Conservation (phyloP, 495 filamentous ascomycete genomes). For the Thozetella sp. region DNA sequence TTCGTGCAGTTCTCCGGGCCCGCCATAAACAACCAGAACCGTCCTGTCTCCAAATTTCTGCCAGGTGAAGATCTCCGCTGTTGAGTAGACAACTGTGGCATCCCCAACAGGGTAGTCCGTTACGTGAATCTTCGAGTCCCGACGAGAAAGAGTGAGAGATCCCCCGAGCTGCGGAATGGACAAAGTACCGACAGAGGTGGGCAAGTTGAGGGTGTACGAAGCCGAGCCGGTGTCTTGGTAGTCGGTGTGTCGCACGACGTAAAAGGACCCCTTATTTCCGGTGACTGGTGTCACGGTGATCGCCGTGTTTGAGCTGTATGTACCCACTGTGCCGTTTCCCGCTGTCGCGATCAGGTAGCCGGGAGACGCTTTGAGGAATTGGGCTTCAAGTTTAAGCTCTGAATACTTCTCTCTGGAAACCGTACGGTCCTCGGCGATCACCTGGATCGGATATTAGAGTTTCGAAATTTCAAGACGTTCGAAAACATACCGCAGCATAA, state of each 20-base stretch:
- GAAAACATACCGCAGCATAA: conserved; percentile 50
- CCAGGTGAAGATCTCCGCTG: conserved; percentile 73
- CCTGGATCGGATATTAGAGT: conserved; percentile 46
- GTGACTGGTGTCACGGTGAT: conserved; percentile 63
- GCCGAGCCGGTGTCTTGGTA: conserved; percentile 37
- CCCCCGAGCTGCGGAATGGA: conserved; percentile 66
- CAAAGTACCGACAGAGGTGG: conserved; percentile 61
- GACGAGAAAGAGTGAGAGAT: conserved; percentile 63
- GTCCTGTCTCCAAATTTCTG: conserved; percentile 42
- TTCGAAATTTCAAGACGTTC: background rate
- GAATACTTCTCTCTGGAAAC: conserved; percentile 74
- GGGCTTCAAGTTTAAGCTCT: conserved; percentile 70
- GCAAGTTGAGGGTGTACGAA: conserved; percentile 61
- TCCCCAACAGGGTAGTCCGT: conserved; percentile 71
- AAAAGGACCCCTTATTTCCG: conserved; percentile 52
- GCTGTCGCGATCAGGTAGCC: conserved; percentile 58
- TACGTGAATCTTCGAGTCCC: conserved; percentile 77
- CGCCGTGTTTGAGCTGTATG: conserved; percentile 46
- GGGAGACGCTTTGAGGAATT: conserved; percentile 68
- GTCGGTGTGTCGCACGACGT: conserved; percentile 61
- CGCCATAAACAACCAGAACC: conserved; percentile 73
- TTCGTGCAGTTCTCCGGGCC: conserved; percentile 70
- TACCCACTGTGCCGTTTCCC: conserved; percentile 26
- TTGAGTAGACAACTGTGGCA: conserved; percentile 69
- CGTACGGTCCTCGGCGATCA: conserved; percentile 61